Evolutionary conservation across 345 rosid genomes (phyloP), one percentile per base, ranked within the genome.

Genomic region (Euphorbia tirucalli): DNA sequence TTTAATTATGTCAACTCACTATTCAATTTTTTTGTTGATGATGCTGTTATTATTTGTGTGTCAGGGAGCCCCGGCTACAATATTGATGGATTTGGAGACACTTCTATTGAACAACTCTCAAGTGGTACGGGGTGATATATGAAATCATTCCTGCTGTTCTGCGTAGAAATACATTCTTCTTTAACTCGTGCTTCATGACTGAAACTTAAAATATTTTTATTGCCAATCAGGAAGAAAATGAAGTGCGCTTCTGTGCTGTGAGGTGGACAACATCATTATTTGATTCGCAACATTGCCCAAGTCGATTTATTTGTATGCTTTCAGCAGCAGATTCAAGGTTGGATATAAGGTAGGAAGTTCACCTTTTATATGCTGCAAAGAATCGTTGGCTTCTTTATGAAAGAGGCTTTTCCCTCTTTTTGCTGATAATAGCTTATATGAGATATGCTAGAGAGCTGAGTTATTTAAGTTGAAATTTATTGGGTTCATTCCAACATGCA

Each of bases 261-360:
- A 86, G 97, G 75, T 93, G 97, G 98, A 91, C 94, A 3, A 91
- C 93, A 60, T 81, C 90, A 57, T 81, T 93, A 77, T 93, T 86
- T 83, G 83, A 83, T 80, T 82, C 87, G 71, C 87, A 91, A 68
- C 96, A 93, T 79, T 91, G 97, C 77, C 96, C 98, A 66, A 91
- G 96, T 85, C 90, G 96, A 64, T 93, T 80, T 81, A 90, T 91
- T 68, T 93, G 97, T 78, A 89, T 93, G 91, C 91, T 93, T 72
- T 91, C 91, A 49, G 91, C 86, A 22, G 90, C 93, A 61, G 98
- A 93, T 85, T 62, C 86, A 50, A 90, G 84, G 87, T 71, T 93
- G 88, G 98, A 93, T 86, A 84, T 90, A 84, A 91, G 98, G 98
- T 93, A 87, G 28, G 57, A 75, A 56, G 61, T 65, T 56, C 44